Conservation (phyloP, 2,329 filamentous ascomycete species). For the Plenodomus biglobosus region DNA sequence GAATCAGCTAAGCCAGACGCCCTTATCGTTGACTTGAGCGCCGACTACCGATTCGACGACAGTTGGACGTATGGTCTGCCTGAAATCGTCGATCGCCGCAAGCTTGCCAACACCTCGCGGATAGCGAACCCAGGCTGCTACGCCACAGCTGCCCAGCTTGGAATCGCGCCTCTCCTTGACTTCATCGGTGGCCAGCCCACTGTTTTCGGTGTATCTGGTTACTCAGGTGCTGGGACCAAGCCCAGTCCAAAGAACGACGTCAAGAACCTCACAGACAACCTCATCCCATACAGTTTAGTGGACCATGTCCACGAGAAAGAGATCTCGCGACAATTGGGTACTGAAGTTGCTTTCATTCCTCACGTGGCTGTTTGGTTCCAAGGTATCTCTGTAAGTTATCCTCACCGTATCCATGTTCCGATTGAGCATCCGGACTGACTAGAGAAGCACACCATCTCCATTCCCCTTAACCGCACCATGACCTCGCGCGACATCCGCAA, state of each 20-base stretch:
- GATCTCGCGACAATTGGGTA: conserved; percentile 76
- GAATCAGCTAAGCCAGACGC: conserved; percentile 65
- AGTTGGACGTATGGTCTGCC: conserved; percentile 89
- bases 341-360: conserved; percentile 79
- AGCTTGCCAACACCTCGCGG: conserved; percentile 75
- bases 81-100: conserved; percentile 75
- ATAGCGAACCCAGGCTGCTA: conserved; percentile 96
- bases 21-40: conserved; percentile 90
- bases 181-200: conserved; percentile 77
- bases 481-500: conserved; percentile 89
- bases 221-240: conserved; percentile 94
- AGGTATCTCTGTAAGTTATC: conserved; percentile 68
- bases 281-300: conserved; percentile 88
- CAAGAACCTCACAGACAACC: conserved; percentile 76
- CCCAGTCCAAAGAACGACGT: conserved; percentile 93
- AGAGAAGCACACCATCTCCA: conserved; percentile 74
- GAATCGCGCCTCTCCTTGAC: conserved; percentile 78
- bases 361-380: conserved; percentile 98
- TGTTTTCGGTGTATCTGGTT: conserved; percentile 89
- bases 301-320: conserved; percentile 95
- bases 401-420: not conserved
- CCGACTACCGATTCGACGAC: conserved; percentile 88
- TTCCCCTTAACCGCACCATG: conserved; percentile 84
- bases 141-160: conserved; percentile 87
- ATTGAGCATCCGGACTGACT: not conserved